Base-by-base conservation (phyloP, 1,284 basidiomycete species). In the Mixia osmundae region DNA sequence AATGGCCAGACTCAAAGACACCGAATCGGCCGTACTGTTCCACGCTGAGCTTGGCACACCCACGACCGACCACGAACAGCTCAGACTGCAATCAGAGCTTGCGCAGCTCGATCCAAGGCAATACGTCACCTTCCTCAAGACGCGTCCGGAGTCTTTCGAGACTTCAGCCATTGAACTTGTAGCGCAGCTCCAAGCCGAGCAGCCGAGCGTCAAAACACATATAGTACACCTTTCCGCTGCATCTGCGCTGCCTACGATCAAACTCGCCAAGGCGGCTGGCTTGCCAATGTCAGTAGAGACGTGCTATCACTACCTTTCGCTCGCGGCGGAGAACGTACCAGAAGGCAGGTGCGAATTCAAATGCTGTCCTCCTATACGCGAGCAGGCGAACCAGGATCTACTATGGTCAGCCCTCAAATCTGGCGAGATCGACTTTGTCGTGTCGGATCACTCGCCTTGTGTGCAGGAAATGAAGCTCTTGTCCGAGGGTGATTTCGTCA, bases 391-490 rank as follows among this genome's bases (percentile, higher is more conserved):
- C 55, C 65, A 72, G 42, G 69, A 75, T 30, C 52, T 56, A 27
- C 60, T 91, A 3, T 80, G 80, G 76, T 63, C 66, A n/a, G 82
- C 76, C 0, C 56, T 91, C 8, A 28, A 35, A 39, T 71, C 74
- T 35, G 80, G 77, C 2, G 64, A 71, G 25, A 82, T 94, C 47
- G 76, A 87, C 55, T 83, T 68, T 50, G 69, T 91, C 37, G 82
- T 91, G 11, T 83, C 78, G 34, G 85, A 91, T 58, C 85, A 94
- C 54, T 82, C 77, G 47, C 85, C 85, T 9, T 91, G 83, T 56
- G 65, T 76, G 9, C 62, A 68, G 20, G 69, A 74, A 49, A 59
- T 91, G 42, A 94, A 91, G 60, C 66, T 66, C 42, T 54, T 79
- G n/a, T 71, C 74, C 16, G 63, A 67, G 29, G 74, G 78, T 2